phyloP scores from a whole-genome alignment of 495 filamentous ascomycete genomes.

The Mycothermus thermophilus region DNA sequence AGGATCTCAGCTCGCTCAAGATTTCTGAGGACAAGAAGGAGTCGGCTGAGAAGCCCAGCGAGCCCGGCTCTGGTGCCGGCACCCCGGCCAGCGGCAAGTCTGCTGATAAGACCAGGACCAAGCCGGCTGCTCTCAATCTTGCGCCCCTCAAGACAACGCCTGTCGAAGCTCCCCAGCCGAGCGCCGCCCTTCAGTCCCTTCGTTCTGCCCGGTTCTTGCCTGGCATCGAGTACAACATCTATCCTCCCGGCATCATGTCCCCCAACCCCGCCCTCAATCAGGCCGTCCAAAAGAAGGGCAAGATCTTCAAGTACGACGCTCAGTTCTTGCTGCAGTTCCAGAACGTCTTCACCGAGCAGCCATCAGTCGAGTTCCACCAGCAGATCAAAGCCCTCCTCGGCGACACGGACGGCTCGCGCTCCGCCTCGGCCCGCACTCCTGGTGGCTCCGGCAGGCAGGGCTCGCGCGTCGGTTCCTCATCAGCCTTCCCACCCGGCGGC shows the following conservation, averaged over 20 bases:
- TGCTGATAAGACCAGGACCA: conserved; percentile 43
- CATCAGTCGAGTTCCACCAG: conserved; percentile 74
- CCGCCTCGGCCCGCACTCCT: conserved; percentile 58
- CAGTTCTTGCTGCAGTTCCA: conserved; percentile 97
- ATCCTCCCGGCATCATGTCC: conserved; percentile 67
- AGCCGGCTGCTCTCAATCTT: conserved; percentile 72
- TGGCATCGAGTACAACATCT: conserved; percentile 47
- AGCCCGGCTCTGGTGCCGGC: conserved; percentile 35
- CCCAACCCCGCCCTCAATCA: conserved; percentile 83
- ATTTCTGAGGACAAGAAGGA: conserved; percentile 24
- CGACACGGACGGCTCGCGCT: conserved; percentile 49
- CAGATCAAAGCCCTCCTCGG: conserved; percentile 81
- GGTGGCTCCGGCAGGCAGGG: conserved; percentile 37
- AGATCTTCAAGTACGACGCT: conserved; percentile 83
- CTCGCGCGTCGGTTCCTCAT: conserved; percentile 29
- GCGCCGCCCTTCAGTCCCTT: conserved; percentile 79
- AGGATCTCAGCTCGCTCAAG: conserved; percentile 31
- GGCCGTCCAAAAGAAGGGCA: conserved; percentile 55
- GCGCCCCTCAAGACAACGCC: conserved; percentile 58
- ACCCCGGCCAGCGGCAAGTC: conserved; percentile 36
- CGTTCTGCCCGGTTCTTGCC: conserved; percentile 71
- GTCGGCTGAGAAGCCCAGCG: conserved; percentile 4
- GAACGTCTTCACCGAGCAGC: conserved; percentile 85
- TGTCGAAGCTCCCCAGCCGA: conserved; percentile 79
- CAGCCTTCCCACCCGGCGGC: conserved; percentile 28